phyloP scores from a whole-genome alignment of 495 filamentous ascomycete species.

The Extremus antarcticus region DNA sequence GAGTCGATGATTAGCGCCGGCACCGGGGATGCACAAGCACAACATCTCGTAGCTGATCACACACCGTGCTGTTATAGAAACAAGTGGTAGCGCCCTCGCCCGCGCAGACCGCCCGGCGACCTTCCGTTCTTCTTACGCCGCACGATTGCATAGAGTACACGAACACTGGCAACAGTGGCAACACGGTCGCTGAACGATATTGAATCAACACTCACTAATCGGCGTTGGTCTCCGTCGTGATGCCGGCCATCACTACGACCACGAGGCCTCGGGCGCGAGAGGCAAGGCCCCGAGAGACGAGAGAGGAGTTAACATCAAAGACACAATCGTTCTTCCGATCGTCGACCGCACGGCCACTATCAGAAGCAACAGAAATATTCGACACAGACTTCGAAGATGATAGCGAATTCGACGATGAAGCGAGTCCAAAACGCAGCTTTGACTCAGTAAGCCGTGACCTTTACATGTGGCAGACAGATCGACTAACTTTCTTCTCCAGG shows the following conservation, averaged over 20 bases:
- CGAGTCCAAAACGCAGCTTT: slow-evolving; percentile 53
- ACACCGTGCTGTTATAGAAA: slow-evolving; percentile 12
- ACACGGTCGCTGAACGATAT: background rate
- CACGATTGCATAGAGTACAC: slow-evolving; percentile 11
- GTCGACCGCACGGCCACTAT: background rate
- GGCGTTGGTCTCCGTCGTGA: background rate
- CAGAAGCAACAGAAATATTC: slow-evolving; percentile 25
- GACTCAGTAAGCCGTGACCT: slow-evolving; percentile 45
- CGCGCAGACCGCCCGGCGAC: slow-evolving; percentile 10
- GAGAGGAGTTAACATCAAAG: background rate
- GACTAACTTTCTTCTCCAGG: slow-evolving; percentile 8
- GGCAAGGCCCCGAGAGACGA: background rate
- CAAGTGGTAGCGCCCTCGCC: background rate
- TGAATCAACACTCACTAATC: background rate
- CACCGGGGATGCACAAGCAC: slow-evolving; percentile 12
- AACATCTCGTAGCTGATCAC: slow-evolving; percentile 7
- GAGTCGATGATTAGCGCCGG: slow-evolving; percentile 9
- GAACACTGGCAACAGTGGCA: slow-evolving; percentile 3
- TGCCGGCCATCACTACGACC: background rate
- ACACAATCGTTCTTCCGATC: background rate
- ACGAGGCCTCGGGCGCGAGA: background rate
- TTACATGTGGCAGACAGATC: slow-evolving; percentile 2
- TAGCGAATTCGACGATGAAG: slow-evolving; percentile 40
- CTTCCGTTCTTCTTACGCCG: slow-evolving; percentile 9
- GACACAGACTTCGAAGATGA: slow-evolving; percentile 64